phyloP scores from a whole-genome alignment of 2,329 filamentous ascomycete genomes.

The Xylariaceae sp. region DNA sequence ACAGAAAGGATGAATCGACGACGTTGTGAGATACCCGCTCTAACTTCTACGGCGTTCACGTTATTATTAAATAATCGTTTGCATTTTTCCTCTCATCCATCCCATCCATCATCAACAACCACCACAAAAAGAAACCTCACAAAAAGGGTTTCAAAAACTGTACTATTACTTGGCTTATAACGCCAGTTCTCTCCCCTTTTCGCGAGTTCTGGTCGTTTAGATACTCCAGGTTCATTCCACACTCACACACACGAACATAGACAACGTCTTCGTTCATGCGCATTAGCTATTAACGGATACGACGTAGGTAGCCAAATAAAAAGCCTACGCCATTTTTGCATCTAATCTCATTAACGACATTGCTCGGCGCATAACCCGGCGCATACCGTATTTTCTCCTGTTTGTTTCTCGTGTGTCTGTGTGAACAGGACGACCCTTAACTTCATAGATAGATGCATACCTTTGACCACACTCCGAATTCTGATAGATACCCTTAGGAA shows the following conservation, averaged over 20 bases:
- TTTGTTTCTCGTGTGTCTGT: conserved; percentile 3
- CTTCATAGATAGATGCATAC: conserved; percentile 2
- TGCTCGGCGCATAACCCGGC: conserved; percentile 2
- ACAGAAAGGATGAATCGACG: conserved; percentile 14
- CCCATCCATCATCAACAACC: neutral
- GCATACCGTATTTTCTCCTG: neutral
- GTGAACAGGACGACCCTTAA: neutral
- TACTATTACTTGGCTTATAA: conserved; percentile 9
- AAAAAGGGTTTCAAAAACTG: neutral
- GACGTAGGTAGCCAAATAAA: neutral
- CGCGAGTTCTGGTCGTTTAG: neutral
- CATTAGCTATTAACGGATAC: neutral
- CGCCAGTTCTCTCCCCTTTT: neutral
- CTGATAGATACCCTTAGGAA: conserved; percentile 13
- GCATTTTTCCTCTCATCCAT: neutral
- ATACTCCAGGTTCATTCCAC: neutral
- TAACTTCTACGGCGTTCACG: conserved; percentile 7
- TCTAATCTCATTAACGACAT: conserved; percentile 5
- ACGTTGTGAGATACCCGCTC: conserved; percentile 17
- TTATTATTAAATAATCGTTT: neutral
- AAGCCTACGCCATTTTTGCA: neutral
- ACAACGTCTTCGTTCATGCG: neutral
- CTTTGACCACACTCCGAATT: neutral
- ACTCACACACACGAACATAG: neutral
- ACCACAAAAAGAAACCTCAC: neutral